Evolutionary conservation across 1,139 yeast species (phyloP), one percentile per base, ranked within the genome.

Genomic region (Pneumocystis sp.): DNA sequence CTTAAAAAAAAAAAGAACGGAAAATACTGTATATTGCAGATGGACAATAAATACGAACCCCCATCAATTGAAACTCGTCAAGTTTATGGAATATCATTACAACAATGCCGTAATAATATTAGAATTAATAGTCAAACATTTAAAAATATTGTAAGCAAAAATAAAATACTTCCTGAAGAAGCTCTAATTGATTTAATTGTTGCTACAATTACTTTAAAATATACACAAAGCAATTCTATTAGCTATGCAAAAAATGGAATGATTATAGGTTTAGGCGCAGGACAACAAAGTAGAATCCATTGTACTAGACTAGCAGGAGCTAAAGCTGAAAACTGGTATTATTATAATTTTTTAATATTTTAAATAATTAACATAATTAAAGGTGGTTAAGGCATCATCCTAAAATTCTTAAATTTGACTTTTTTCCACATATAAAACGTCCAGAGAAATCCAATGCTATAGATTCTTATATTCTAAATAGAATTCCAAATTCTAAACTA

Each of bases 271-370:
- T 83, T 93, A 73, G 98, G 98, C 74, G 98, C 98, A 68, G 98
- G 98, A 72, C 98, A 93, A 82, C 98, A 93, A 81, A 89, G 97
- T 64, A 87, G 98, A 81, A 93, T 93, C 74, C 98, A 93, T 81
- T 93, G 98, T 81, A 93, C 98, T 66, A 86, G 98, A 80, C 83
- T 93, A 72, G 98, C 98, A 64, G 98, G 98, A 76, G 98, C 93
- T 74, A 93, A 93, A 82, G 97, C 97, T 70, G 97, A 93, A 78
- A 90, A 89, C 83, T 93, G 97, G 97, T 61, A 35, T 61, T 45
- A 37, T 40, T n/a, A 12, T 25, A 56, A 61, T 29, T 10, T 10
- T 50, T 50, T 25, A 45, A 45, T 45, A 50, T 31, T 7, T 25
- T 61, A 37, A 61, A 37, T 39, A 35, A 40, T 4, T 37, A 31